Base-by-base conservation (phyloP, 352 stramenopile genomes). In the Phytophthora rubi region DNA sequence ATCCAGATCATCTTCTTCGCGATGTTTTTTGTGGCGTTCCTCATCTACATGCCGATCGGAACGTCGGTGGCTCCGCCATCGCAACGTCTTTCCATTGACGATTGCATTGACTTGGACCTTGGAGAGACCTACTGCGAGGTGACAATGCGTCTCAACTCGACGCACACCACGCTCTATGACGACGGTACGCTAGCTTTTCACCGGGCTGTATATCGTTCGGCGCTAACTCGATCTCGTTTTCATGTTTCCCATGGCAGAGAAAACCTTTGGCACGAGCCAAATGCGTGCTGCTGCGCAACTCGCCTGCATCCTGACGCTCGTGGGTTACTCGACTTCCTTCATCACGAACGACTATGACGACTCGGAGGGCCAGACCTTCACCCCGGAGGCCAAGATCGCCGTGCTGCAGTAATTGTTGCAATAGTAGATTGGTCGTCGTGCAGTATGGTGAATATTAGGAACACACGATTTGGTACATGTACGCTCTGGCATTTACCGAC, bases 241-340 rank as follows among this genome's bases (percentile, higher is more conserved):
- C 16, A 23, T 28, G 45, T 15, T 45, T n/a, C 30, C 53, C 12
- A 39, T 23, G 3, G 32, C 57, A 89, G 79, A 84, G 62, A 75
- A 79, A 33, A 85, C 82, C 28, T 88, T 79, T 53, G 62, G 69
- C 12, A 70, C 65, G 32, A 84, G 81, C 39, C 85, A 93, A 70
- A 88, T 90, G 73, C 83, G 83, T 3, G 82, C 85, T 15, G 82
- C 67, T 1, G 83, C 83, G 7, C 85, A 93, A 57, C 77, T 93
- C 47, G 75, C 62, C 33, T 91, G 81, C 61, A 91, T 93, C 54
- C 68, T 93, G 65, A 92, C 76, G 52, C 82, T 92, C 35, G 80
- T 92, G 18, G 85, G 85, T 28, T 92, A 91, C 65, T 86, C 83
- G 28, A 72, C 85, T 35, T 90, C 85, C 2, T 92, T 92, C 59